Evolutionary conservation across 2,329 filamentous ascomycete species (phyloP), one percentile per base, ranked within the genome.

Genomic region (Paraphoma chrysanthemicola): DNA sequence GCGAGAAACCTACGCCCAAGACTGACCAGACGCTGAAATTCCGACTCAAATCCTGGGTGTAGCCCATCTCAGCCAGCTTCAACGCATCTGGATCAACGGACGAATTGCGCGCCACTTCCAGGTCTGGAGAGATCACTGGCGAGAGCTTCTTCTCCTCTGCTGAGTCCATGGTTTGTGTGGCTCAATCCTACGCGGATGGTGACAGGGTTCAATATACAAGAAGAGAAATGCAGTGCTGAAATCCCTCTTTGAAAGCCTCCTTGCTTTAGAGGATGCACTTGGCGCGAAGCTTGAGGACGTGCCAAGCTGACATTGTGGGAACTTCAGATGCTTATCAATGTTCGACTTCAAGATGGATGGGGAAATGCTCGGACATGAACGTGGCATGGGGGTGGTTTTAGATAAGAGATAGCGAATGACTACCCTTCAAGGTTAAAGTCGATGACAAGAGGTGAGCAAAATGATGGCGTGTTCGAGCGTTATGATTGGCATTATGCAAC

Each of bases 11-110:
- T 11, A 82, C 79, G n/a, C 80, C 81, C 3, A 83, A 73, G 38
- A 83, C 74, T 0, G 80, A 82, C 62, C 79, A 73, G n/a, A 83
- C 74, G 33, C 77, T 79, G 69, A 81, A 83, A 55, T 83, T 82
- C 39, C 81, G 77, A 53, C 69, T 72, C 73, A 81, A 75, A 51
- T 81, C 79, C 60, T 83, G 81, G 2, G 71, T 74, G 60, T 83
- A 82, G 16, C 81, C 81, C 80, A 83, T 81, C 48, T 77, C 73
- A 1, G 78, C 79, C 30, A 82, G 69, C 62, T 79, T 80, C 39
- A 77, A 57, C n/a, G 77, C 78, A 63, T 82, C 80, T 14, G 68
- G 61, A 44, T 77, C 75, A 44, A 77, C 33, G 5, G 60, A 51
- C 3, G 54, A 44, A 17, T 49, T 51, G 38, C 45, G 39, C 16